These are phyloP conservation scores for Phytopythium helicoides DNA, from an alignment of 352 stramenopile species.

Conservation along the genomic window DNA sequence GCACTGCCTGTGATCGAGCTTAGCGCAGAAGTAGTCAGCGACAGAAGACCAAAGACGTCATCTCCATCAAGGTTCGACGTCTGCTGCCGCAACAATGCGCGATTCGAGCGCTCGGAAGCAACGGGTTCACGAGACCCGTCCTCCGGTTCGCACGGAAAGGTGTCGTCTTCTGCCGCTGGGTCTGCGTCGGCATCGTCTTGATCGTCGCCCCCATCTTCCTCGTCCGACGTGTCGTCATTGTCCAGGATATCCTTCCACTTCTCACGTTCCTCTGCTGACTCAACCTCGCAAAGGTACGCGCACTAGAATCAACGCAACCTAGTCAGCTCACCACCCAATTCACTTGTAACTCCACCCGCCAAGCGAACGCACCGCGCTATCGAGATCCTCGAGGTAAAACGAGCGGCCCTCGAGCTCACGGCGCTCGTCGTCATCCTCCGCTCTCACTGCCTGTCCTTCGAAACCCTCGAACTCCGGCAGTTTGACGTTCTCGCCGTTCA, in stretches of 20 bases:
- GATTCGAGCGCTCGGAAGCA: neutral
- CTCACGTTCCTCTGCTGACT: conserved; percentile 14
- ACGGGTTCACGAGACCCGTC: neutral
- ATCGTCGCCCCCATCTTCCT: conserved; percentile 2
- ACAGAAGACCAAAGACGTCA: conserved; percentile 46
- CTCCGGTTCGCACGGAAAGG: neutral
- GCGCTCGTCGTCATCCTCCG: conserved; percentile 13
- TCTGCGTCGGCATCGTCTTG: conserved; percentile 9
- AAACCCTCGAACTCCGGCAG: conserved; percentile 13
- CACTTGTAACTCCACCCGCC: too few relatives aligned
- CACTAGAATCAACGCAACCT: too few relatives aligned
- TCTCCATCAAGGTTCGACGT: conserved; percentile 29
- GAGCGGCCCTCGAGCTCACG: conserved; percentile 32
- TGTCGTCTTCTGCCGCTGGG: neutral
- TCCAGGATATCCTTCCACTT: conserved; percentile 19
- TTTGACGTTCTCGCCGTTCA: conserved; percentile 32
- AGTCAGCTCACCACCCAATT: too few relatives aligned
- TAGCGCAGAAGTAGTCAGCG: conserved; percentile 44
- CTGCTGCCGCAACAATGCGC: neutral
- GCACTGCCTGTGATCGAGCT: conserved; percentile 16
- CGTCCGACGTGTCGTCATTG: neutral
- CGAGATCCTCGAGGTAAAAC: conserved; percentile 49
- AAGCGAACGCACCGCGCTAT: conserved; percentile 8
- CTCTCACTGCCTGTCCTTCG: conserved; percentile 7
- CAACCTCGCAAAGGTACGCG: conserved; percentile 8